Evolutionary conservation across 1,284 basidiomycete species (phyloP), one percentile per base, ranked within the genome.

Genomic region (Naganishia albida): DNA sequence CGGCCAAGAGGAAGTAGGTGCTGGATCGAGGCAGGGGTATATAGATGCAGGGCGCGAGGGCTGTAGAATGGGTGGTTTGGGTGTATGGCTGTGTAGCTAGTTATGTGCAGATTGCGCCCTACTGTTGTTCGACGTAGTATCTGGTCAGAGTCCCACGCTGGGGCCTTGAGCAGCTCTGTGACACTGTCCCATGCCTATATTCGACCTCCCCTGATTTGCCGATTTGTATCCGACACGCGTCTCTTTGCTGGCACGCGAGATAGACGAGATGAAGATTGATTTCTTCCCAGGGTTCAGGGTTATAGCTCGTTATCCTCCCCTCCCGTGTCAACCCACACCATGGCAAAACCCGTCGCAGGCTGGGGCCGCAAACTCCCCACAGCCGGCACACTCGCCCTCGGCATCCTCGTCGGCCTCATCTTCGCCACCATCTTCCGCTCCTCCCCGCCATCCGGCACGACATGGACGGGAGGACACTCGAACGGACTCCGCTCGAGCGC

Each of bases 351-450:
- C 13, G 48, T 40, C 49, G n/a, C 50, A 40, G 39, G 38, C 28
- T 63, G 50, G 60, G 69, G 71, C 44, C 67, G 75, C 42, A 73
- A 72, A 62, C 68, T 78, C 40, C 78, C 79, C 2, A 76, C 77
- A 10, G 77, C 77, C 10, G 77, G 77, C 26, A 77, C 77, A 6
- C 70, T 80, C 48, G 71, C 79, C 13, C 71, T 80, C 30, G 79
- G 79, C 28, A 78, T 80, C 40, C 69, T 80, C n/a, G 79, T 80
- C 25, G 79, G 79, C 39, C 69, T 80, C 48, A 65, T 80, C 20
- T 73, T 80, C 16, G 79, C 79, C 20, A 76, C 44, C 51, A 15
- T 54, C 38, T 57, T 63, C 43, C 54, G 39, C 39, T 57, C 30
- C 44, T 63, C 67, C 53, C 67, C 59, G 10, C 43, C 20, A 13